Evolutionary conservation across 1,139 yeast genomes (phyloP).

Genomic region (Yamadazyma sp.): DNA sequence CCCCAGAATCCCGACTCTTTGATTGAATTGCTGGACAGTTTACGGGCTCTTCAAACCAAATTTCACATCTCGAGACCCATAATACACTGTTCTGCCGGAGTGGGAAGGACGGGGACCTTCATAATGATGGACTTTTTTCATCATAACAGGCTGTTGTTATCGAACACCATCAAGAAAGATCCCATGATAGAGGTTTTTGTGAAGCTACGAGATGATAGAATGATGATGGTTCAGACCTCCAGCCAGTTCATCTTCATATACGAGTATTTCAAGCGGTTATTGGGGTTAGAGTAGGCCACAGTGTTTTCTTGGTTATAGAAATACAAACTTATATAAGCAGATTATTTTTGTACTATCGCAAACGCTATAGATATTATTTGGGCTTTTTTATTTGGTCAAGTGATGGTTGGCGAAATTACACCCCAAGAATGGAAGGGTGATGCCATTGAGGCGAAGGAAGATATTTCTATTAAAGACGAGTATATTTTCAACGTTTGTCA

Average conservation of each 20-base stretch:
- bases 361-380: too few relatives aligned
- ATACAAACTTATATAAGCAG: too few relatives aligned
- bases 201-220: constrained; percentile 51
- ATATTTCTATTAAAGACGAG: neutral
- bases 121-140: constrained; percentile 63
- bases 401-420: too few relatives aligned
- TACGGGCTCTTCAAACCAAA: constrained; percentile 15
- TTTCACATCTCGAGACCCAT: constrained; percentile 30
- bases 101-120: constrained; percentile 81
- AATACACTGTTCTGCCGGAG: constrained; percentile 85
- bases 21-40: constrained; percentile 25
- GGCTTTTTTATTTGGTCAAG: too few relatives aligned
- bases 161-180: constrained; percentile 18
- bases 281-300: neutral
- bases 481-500: constrained; percentile 5
- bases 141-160: constrained; percentile 23
- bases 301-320: too few relatives aligned
- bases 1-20: constrained; percentile 48
- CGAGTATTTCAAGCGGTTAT: constrained; percentile 16
- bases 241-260: constrained; percentile 55
- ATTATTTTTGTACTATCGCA: too few relatives aligned
- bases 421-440: too few relatives aligned
- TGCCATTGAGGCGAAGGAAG: neutral
- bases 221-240: constrained; percentile 68
- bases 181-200: constrained; percentile 37